These are phyloP conservation scores for Vaccinium myrtillus DNA, from an alignment of 148 eudicot genomes.

Conservation along the genomic window DNA sequence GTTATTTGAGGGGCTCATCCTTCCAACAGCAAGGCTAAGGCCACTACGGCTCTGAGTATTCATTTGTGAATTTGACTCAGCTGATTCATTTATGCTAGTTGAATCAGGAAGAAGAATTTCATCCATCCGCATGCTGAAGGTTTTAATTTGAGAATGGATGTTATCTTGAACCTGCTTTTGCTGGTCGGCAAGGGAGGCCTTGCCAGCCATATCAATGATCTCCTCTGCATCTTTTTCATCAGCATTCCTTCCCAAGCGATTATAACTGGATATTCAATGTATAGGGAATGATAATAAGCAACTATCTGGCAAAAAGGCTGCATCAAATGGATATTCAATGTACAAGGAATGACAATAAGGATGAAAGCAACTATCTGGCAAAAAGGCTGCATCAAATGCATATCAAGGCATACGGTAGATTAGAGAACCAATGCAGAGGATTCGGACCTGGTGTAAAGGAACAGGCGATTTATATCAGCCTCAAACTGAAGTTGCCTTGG, in stretches of 20 bases:
- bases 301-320: not conserved
- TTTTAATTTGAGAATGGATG: slow-evolving; percentile 62
- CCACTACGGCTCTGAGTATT: slow-evolving; percentile 57
- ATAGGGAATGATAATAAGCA: slow-evolving; percentile 11
- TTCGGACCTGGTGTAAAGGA: slow-evolving; percentile 76
- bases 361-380: not conserved
- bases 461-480: slow-evolving; percentile 87
- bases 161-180: slow-evolving; percentile 87
- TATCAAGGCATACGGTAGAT: not conserved
- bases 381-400: not conserved
- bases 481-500: slow-evolving; percentile 87
- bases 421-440: not conserved
- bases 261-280: slow-evolving; percentile 52
- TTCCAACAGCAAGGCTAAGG: slow-evolving; percentile 79
- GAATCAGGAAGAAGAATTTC: slow-evolving; percentile 63
- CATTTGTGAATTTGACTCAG: slow-evolving; percentile 31
- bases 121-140: slow-evolving; percentile 66
- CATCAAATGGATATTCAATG: not conserved
- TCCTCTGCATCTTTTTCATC: slow-evolving; percentile 82
- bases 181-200: slow-evolving; percentile 78
- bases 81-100: slow-evolving; percentile 24
- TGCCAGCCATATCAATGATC: slow-evolving; percentile 77
- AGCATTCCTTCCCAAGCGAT: slow-evolving; percentile 77
- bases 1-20: slow-evolving; percentile 33
- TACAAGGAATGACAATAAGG: slow-evolving; percentile 7